These are phyloP conservation scores for Clavispora phyllophila DNA, from an alignment of 805 yeast genomes.

Conservation along the genomic window DNA sequence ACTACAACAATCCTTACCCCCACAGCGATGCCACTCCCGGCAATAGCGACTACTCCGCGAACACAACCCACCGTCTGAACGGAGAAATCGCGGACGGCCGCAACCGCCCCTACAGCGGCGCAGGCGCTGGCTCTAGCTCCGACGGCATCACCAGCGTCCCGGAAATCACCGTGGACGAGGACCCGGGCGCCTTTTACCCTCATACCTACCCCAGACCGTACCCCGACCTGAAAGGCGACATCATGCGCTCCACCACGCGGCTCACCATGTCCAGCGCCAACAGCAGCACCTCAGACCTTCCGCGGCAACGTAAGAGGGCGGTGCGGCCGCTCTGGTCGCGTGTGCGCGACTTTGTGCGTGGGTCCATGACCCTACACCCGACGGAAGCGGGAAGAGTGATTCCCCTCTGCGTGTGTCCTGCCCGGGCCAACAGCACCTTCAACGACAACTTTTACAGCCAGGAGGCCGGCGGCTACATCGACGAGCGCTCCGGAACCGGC, in stretches of 20 bases:
- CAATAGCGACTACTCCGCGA: too few relatives aligned
- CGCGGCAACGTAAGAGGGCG: conserved; percentile 24
- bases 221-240: conserved; percentile 1
- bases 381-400: conserved; percentile 62
- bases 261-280: conserved; percentile 7
- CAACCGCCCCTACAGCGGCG: too few relatives aligned
- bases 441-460: conserved; percentile 24
- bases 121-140: neutral
- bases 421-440: conserved; percentile 25
- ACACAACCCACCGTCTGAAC: too few relatives aligned
- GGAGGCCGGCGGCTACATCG: conserved; percentile 40
- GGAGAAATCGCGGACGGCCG: too few relatives aligned
- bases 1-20: too few relatives aligned
- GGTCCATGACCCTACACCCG: neutral
- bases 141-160: neutral
- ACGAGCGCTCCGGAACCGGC: conserved; percentile 62
- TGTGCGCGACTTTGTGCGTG: neutral
- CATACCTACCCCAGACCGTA: neutral
- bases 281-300: conserved; percentile 28
- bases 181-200: conserved; percentile 1
- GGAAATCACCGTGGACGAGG: conserved; percentile 5
- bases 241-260: conserved; percentile 9
- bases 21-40: too few relatives aligned
- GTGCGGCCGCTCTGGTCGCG: neutral
- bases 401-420: conserved; percentile 53